These are phyloP conservation scores for Solanum microdontum DNA, from an alignment of 257 asterid species.

Conservation along the genomic window DNA sequence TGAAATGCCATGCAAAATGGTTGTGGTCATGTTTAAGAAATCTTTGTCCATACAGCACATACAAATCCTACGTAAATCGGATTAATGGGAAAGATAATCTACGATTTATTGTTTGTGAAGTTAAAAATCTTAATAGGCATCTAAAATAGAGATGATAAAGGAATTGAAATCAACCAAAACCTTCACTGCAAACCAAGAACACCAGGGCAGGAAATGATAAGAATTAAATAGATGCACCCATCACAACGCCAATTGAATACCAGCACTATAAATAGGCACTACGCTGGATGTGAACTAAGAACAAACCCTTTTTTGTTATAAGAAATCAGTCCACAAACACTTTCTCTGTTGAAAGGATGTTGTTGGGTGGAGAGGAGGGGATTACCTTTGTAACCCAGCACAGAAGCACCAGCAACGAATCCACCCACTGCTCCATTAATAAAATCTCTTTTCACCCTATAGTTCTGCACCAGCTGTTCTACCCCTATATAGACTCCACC, in stretches of 20 bases:
- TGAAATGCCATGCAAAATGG: neutral
- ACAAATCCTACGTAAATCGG: neutral
- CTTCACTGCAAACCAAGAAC: neutral
- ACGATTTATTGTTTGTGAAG: neutral
- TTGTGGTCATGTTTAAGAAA: neutral
- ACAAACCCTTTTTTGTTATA: neutral
- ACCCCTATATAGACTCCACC: constrained; percentile 91
- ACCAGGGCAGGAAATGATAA: neutral
- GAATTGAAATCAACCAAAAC: neutral
- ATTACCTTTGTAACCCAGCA: constrained; percentile 82
- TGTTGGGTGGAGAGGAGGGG: neutral
- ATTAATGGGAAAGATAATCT: neutral
- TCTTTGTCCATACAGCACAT: neutral
- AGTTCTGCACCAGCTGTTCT: constrained; percentile 67
- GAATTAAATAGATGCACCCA: neutral
- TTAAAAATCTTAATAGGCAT: neutral
- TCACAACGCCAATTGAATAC: neutral
- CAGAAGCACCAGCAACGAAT: constrained; percentile 81
- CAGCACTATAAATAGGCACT: neutral
- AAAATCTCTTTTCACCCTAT: constrained; percentile 81
- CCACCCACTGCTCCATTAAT: constrained; percentile 96
- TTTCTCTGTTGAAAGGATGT: neutral
- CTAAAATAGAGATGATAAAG: neutral
- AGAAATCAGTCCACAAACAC: neutral
- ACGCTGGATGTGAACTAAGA: neutral